Conservation (phyloP, 2,329 filamentous ascomycete species). For the Dactylellina sp. region DNA sequence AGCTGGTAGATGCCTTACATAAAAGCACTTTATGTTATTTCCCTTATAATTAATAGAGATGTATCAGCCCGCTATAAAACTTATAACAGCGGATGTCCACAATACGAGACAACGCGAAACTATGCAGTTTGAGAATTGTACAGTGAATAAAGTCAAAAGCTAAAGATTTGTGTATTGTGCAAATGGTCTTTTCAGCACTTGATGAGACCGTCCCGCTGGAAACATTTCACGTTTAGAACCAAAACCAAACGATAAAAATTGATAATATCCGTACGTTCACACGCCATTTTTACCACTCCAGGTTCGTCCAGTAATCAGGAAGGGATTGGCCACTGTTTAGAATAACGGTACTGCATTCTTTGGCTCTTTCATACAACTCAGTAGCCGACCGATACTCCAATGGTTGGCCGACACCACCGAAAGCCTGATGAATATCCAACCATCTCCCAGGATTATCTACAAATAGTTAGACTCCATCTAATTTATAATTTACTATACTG, state of each 20-base stretch:
- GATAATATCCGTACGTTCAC: background rate
- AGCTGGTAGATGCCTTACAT: background rate
- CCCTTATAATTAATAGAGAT: constrained; percentile 2
- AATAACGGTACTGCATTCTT: constrained; percentile 8
- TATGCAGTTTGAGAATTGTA: too few relatives aligned
- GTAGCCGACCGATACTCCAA: constrained; percentile 4
- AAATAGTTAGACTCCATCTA: background rate
- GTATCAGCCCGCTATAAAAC: background rate
- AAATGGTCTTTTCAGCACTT: constrained; percentile 49
- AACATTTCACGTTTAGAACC: background rate
- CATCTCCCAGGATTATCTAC: constrained; percentile 32
- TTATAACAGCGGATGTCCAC: background rate
- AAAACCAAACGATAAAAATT: too few relatives aligned
- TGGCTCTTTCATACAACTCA: constrained; percentile 10
- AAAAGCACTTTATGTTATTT: background rate
- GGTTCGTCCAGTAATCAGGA: constrained; percentile 3
- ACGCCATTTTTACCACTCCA: constrained; percentile 1
- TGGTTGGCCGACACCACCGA: constrained; percentile 4
- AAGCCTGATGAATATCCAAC: constrained; percentile 24
- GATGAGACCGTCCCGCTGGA: constrained; percentile 17
- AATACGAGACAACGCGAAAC: background rate
- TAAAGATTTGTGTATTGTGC: too few relatives aligned
- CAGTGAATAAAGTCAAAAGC: too few relatives aligned
- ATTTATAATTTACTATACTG: too few relatives aligned
- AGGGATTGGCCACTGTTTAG: background rate